Evolutionary conservation across 148 eudicot species (phyloP).

Genomic region (Oxyria digyna): DNA sequence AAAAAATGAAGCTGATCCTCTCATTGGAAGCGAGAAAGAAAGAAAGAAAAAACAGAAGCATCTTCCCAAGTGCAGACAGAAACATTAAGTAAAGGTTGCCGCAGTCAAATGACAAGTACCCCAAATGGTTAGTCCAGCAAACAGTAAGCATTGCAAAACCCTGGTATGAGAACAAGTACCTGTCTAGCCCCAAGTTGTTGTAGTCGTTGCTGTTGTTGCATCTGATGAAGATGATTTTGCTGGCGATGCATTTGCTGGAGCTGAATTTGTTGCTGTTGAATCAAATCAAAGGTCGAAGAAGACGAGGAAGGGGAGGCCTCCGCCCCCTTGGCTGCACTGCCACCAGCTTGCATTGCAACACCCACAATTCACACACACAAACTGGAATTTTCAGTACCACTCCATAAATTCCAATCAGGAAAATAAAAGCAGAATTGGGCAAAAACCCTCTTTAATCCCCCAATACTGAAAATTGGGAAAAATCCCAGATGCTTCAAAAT

Average conservation of each 20-base stretch:
- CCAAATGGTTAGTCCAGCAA: not conserved
- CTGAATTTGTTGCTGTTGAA: slow-evolving; percentile 42
- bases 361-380: slow-evolving; percentile 1
- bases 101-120: not conserved
- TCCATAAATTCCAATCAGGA: slow-evolving; percentile 10
- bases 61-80: no score
- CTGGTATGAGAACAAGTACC: slow-evolving; percentile 16
- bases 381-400: not conserved
- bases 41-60: no score
- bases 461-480: not conserved
- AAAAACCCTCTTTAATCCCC: slow-evolving; percentile 9
- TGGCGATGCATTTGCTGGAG: slow-evolving; percentile 15
- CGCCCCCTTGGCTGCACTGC: slow-evolving; percentile 59
- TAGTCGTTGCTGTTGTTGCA: slow-evolving; percentile 30
- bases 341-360: slow-evolving; percentile 73
- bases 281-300: slow-evolving; percentile 63
- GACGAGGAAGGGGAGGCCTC: slow-evolving; percentile 86
- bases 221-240: no score
- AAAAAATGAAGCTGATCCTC: no score
- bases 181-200: slow-evolving; percentile 24
- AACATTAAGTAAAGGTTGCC: not conserved
- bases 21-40: no score
- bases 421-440: not conserved
- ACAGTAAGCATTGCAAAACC: not conserved
- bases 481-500: not conserved